Evolutionary conservation across 148 eudicot genomes (phyloP).

Genomic region (Camellia japonica): DNA sequence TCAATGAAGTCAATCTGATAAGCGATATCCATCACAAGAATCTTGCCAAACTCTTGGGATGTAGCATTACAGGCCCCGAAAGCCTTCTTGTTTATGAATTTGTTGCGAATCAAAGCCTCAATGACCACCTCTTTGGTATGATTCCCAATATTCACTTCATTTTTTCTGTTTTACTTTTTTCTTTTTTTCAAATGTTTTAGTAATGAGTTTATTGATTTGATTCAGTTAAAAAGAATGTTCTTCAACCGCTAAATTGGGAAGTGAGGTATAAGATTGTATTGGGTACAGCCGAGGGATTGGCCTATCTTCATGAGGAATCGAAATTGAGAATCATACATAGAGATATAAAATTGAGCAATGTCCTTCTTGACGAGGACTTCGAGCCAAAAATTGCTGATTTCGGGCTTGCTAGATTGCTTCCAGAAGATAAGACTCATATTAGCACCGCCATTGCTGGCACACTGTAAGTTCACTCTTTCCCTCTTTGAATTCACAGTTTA

Average conservation of each 20-base stretch:
- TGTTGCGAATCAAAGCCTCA: conserved; percentile 48
- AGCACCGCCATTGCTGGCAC: conserved; percentile 75
- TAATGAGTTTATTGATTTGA: conserved; percentile 4
- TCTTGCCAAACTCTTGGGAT: conserved; percentile 51
- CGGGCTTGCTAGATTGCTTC: conserved; percentile 52
- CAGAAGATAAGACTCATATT: conserved; percentile 52
- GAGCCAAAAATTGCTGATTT: conserved; percentile 62
- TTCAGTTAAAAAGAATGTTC: conserved; percentile 25
- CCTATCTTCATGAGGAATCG: conserved; percentile 53
- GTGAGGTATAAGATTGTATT: conserved; percentile 38
- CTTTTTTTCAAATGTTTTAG: background rate
- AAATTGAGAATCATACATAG: conserved; percentile 55
- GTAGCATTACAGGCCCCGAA: conserved; percentile 57
- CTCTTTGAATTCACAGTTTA: too few relatives aligned
- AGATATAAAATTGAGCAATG: conserved; percentile 53
- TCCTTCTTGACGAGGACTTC: conserved; percentile 46
- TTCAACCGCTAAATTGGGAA: conserved; percentile 38
- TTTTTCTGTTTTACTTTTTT: background rate
- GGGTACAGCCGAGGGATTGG: conserved; percentile 61
- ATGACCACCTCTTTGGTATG: conserved; percentile 37
- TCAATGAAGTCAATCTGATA: conserved; percentile 54
- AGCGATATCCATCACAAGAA: conserved; percentile 52
- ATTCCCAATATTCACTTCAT: background rate
- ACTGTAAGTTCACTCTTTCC: conserved; percentile 31
- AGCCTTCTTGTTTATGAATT: conserved; percentile 60